Conservation (phyloP, 2,329 filamentous ascomycete species). For the Sporothrix variecibatus region DNA sequence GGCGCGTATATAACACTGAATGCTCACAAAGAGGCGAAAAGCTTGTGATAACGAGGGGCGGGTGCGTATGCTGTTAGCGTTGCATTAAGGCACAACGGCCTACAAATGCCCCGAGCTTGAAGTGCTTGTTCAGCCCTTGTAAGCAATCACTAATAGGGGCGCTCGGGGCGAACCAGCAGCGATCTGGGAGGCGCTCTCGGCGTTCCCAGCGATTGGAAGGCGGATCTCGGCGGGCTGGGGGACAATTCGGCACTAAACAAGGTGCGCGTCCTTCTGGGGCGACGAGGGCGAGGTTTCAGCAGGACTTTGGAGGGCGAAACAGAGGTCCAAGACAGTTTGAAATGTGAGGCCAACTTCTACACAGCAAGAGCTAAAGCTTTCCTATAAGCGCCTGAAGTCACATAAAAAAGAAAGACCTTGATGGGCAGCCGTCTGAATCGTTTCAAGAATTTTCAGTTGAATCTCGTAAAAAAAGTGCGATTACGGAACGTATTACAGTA, state of each 20-base stretch:
- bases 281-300: not conserved
- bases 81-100: not conserved
- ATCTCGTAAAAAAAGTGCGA: not conserved
- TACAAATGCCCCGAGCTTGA: not conserved
- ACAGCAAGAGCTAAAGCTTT: not conserved
- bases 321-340: not conserved
- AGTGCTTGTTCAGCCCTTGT: not conserved
- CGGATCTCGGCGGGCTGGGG: not conserved
- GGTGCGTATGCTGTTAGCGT: not conserved
- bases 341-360: not conserved
- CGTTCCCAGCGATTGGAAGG: not conserved
- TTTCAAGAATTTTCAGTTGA: not conserved
- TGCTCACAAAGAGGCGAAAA: not conserved
- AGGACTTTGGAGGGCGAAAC: not conserved
- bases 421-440: not conserved
- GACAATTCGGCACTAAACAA: not conserved
- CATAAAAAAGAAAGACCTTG: not conserved
- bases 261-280: not conserved
- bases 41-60: not conserved
- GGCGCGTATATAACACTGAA: not conserved
- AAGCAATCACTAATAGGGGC: slow-evolving; percentile 15
- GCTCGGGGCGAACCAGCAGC: too few species aligned
- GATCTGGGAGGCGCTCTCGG: not conserved
- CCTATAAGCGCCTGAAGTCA: not conserved
- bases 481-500: not conserved